Evolutionary conservation across 148 eudicot species (phyloP).

Genomic region (Salicornia ramosissima): DNA sequence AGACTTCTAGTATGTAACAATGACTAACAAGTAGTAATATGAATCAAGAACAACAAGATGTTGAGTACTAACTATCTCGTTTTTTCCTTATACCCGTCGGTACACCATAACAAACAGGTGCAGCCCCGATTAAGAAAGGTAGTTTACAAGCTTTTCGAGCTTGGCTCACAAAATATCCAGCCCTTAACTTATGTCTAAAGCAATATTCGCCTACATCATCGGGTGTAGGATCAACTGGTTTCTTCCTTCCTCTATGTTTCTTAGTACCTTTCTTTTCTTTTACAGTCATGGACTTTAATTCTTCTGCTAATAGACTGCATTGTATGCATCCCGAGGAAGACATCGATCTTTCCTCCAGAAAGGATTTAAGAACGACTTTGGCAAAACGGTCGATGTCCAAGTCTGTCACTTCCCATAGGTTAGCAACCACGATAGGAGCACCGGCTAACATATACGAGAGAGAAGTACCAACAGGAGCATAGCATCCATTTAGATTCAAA

Average conservation of each 20-base stretch:
- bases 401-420: conserved; percentile 96
- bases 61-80: conserved; percentile 28
- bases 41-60: neutral
- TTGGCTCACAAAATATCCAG: conserved; percentile 71
- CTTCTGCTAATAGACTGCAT: conserved; percentile 50
- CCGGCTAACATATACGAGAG: conserved; percentile 75
- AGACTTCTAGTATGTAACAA: neutral
- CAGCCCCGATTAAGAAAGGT: conserved; percentile 73
- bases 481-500: conserved; percentile 47
- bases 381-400: conserved; percentile 91
- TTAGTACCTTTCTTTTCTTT: conserved; percentile 33
- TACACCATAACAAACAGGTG: conserved; percentile 96
- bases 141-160: conserved; percentile 79
- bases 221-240: conserved; percentile 9
- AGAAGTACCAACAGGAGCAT: conserved; percentile 71
- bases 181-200: conserved; percentile 60
- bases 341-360: conserved; percentile 62
- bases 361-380: conserved; percentile 65
- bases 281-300: conserved; percentile 42
- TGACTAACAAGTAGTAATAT: neutral
- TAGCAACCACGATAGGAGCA: conserved; percentile 84
- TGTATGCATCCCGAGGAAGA: conserved; percentile 43
- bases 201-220: conserved; percentile 22
- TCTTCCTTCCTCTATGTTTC: conserved; percentile 39
- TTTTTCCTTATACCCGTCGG: conserved; percentile 76